These are phyloP conservation scores for Dendrobium chrysotoxum DNA, from an alignment of 106 monocot genomes.

Conservation along the genomic window DNA sequence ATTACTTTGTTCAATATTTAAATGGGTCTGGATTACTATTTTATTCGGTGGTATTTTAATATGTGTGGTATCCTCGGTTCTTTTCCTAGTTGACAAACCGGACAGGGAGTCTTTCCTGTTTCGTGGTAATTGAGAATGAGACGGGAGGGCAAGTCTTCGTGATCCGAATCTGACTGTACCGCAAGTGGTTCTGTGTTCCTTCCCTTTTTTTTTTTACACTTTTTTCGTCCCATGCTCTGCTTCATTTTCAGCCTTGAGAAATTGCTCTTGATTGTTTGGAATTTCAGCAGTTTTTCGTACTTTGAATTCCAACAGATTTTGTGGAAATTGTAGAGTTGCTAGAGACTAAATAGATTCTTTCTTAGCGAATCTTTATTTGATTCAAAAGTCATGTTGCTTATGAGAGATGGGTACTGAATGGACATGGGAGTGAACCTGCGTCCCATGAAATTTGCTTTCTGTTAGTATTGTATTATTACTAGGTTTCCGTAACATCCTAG, in stretches of 20 bases:
- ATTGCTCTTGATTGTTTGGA: neutral
- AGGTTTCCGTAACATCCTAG: neutral
- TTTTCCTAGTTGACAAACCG: neutral
- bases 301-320: neutral
- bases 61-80: neutral
- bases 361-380: neutral
- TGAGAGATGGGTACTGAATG: neutral
- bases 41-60: neutral
- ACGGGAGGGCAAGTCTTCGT: neutral
- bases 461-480: neutral
- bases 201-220: neutral
- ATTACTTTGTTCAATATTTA: slow-evolving; percentile 2
- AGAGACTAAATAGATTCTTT: neutral
- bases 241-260: neutral
- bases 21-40: neutral
- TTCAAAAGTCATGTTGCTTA: neutral
- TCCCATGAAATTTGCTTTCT: neutral
- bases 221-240: neutral
- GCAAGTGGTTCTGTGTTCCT: neutral
- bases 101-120: neutral
- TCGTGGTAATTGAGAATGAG: neutral
- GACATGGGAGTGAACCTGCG: neutral
- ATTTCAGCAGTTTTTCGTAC: neutral
- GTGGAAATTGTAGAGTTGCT: neutral
- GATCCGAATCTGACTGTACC: neutral